Evolutionary conservation across 2,329 filamentous ascomycete genomes (phyloP).

Genomic region (Xylaria sp.): DNA sequence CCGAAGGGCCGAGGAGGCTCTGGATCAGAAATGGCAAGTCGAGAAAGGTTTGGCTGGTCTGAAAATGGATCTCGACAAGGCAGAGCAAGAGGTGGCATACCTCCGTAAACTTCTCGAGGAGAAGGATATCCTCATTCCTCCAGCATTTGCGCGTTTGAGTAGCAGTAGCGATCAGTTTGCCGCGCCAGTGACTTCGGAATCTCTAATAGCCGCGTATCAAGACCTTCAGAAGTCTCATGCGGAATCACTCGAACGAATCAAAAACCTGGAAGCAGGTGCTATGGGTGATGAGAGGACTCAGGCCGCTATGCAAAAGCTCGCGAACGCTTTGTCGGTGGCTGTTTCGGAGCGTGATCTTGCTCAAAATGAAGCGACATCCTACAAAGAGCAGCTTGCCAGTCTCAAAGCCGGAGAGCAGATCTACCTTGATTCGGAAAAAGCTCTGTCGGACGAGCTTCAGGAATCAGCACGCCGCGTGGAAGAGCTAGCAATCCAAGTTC

Average conservation of each 20-base stretch:
- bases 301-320: constrained; percentile 67
- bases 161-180: constrained; percentile 47
- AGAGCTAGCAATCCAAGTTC: constrained; percentile 78
- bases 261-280: constrained; percentile 62
- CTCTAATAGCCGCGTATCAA: constrained; percentile 74
- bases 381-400: constrained; percentile 65
- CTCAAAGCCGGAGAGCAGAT: constrained; percentile 62
- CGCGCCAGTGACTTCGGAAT: constrained; percentile 67
- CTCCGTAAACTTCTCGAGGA: constrained; percentile 79
- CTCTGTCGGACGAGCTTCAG: constrained; percentile 71
- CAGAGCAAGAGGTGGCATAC: constrained; percentile 89
- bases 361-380: constrained; percentile 65
- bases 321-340: constrained; percentile 70
- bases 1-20: constrained; percentile 86
- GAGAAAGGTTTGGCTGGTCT: constrained; percentile 87
- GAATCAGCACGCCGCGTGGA: constrained; percentile 80
- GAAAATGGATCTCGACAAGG: constrained; percentile 96
- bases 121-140: constrained; percentile 78
- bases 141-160: constrained; percentile 57
- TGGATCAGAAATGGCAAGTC: constrained; percentile 95
- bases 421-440: constrained; percentile 64
- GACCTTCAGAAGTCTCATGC: constrained; percentile 76
- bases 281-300: constrained; percentile 63
- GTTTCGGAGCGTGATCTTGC: constrained; percentile 76
- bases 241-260: constrained; percentile 70